phyloP scores from a whole-genome alignment of 2,329 filamentous ascomycete species.

The Penicillium capsulatum region DNA sequence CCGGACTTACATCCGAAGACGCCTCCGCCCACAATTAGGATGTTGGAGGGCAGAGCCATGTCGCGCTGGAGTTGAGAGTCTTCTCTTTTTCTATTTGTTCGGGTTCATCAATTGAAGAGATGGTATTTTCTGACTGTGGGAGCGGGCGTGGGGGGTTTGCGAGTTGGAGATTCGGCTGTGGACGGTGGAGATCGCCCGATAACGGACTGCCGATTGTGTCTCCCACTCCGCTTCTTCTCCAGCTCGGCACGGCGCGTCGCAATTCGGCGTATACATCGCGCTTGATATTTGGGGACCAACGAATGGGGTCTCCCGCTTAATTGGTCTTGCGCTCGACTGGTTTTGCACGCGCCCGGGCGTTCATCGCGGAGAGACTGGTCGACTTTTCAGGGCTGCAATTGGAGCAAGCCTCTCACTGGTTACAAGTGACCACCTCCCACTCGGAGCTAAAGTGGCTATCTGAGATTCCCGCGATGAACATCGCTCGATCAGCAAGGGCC shows the following conservation, averaged over 20 bases:
- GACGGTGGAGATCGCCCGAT: conserved; percentile 12
- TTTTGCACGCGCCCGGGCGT: too few species aligned
- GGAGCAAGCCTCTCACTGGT: too few species aligned
- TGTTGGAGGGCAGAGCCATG: conserved; percentile 35
- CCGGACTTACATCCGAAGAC: conserved; percentile 41
- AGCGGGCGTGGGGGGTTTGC: not conserved
- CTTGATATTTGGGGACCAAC: too few species aligned
- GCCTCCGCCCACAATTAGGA: conserved; percentile 42
- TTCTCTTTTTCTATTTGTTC: not conserved
- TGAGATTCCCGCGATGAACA: conserved; percentile 23
- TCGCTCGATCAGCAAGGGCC: conserved; percentile 21
- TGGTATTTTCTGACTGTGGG: too few species aligned
- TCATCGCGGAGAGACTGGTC: too few species aligned
- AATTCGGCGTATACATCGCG: too few species aligned
- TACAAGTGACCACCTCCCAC: too few species aligned
- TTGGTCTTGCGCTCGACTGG: not conserved
- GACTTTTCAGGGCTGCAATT: too few species aligned
- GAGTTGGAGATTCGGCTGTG: conserved; percentile 4
- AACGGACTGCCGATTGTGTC: conserved; percentile 14
- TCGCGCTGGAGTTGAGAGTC: not conserved
- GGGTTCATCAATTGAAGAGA: too few species aligned
- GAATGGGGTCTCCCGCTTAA: too few species aligned
- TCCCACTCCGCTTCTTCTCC: too few species aligned
- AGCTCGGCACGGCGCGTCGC: not conserved
- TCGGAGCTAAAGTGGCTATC: too few species aligned